These are phyloP conservation scores for Penicillium antarcticum DNA, from an alignment of 495 filamentous ascomycete species.

Conservation along the genomic window DNA sequence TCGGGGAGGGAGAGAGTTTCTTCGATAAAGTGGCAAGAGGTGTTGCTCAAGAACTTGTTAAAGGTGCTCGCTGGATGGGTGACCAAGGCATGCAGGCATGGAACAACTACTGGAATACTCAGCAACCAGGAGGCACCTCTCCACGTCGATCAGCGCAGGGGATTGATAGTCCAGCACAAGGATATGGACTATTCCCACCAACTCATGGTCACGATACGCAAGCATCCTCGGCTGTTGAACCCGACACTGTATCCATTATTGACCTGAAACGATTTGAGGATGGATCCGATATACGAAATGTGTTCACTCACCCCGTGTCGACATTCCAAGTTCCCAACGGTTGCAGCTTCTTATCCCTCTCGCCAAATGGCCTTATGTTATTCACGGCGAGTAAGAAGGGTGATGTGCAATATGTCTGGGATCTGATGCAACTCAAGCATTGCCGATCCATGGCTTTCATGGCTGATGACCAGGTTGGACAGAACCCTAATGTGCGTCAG, in stretches of 20 bases:
- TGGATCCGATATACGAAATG: constrained; percentile 33
- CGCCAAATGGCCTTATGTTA: constrained; percentile 76
- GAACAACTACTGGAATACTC: constrained; percentile 84
- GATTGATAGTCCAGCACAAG: constrained; percentile 26
- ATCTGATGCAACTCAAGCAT: constrained; percentile 66
- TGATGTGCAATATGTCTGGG: constrained; percentile 90
- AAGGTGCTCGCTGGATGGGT: constrained; percentile 80
- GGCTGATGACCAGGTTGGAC: constrained; percentile 29
- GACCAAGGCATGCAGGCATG: constrained; percentile 83
- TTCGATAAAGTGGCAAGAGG: constrained; percentile 83
- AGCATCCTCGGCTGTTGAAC: constrained; percentile 52
- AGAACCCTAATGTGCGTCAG: constrained; percentile 63
- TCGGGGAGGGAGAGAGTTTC: constrained; percentile 73
- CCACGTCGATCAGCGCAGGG: constrained; percentile 25
- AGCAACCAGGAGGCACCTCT: constrained; percentile 33
- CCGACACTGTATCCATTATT: constrained; percentile 78
- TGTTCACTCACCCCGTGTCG: constrained; percentile 58
- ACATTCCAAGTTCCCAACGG: constrained; percentile 80
- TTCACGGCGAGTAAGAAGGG: constrained; percentile 91
- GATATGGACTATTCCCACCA: constrained; percentile 60
- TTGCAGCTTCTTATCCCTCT: constrained; percentile 88
- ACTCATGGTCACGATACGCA: constrained; percentile 62
- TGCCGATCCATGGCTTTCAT: constrained; percentile 41
- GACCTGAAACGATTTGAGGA: constrained; percentile 68
- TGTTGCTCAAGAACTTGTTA: constrained; percentile 87